A percentile compares a stretch with the other conserved stretches of the same genome.
Evolutionary conservation across 768 basidiomycete species (phyloP).

Genomic region (Lactifluus subvellereus): DNA sequence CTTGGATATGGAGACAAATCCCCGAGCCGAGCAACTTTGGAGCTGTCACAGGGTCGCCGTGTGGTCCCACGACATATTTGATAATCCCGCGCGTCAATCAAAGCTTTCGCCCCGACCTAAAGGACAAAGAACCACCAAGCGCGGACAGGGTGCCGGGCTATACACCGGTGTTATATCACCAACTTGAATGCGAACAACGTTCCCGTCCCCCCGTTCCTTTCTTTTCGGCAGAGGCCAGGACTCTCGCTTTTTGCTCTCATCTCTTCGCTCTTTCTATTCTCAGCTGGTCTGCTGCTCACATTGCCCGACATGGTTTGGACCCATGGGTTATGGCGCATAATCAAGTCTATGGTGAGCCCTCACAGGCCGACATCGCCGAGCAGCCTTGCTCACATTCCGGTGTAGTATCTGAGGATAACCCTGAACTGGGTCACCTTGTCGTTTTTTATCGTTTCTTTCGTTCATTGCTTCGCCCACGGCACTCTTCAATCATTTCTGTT

Average conservation of each 20-base stretch:
- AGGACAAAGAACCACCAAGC: no score
- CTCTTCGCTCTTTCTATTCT: not conserved
- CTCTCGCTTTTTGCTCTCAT: not conserved
- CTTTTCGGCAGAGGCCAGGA: no score
- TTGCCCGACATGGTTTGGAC: not conserved
- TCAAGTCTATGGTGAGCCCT: conserved; percentile 9
- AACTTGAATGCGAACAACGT: not conserved
- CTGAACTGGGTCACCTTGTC: conserved; percentile 31
- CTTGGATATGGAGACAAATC: no score
- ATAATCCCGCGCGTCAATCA: no score
- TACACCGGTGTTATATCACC: no score
- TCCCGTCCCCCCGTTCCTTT: not conserved
- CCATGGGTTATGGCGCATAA: not conserved
- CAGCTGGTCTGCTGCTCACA: conserved; percentile 15
- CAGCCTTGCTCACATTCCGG: no score
- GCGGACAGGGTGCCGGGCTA: no score
- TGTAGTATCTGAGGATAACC: conserved; percentile 31
- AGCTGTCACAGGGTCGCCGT: no score
- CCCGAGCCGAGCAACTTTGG: no score
- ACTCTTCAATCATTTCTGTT: conserved; percentile 46
- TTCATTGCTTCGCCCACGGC: conserved; percentile 49
- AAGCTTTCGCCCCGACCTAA: no score
- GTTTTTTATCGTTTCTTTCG: conserved; percentile 47
- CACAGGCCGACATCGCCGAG: no score
- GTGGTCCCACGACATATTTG: no score